Base-by-base conservation (phyloP, 371 early-diverging fungal species). In the Conidiobolus incongruus region DNA sequence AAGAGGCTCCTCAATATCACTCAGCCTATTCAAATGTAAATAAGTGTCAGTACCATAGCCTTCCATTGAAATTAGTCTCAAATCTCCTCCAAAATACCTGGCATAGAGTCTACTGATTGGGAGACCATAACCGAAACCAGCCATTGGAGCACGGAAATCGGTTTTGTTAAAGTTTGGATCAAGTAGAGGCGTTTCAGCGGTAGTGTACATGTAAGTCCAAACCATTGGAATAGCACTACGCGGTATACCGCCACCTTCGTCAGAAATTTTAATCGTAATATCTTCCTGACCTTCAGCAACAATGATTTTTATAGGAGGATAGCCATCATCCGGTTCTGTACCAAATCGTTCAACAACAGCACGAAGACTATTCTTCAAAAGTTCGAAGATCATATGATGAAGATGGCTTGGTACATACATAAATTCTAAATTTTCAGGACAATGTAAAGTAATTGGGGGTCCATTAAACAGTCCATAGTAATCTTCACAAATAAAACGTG, bases 141-240 rank as follows among this genome's bases (percentile, higher is more conserved):
- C 96, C 75, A 95, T 71, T 5, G 96, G 96, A 4, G 96, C 96
- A 55, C 81, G 77, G 52, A 89, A 92, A 53, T 93, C 94, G 15
- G 83, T 72, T 52, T 77, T 59, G 54, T 69, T 75, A 49, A 70
- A 79, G 15, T 74, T 79, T 2, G 84, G 85, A 38, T 89, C 90
- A 40, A 89, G 53, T 44, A 69, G 64, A 44, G 87, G 91, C 38
- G 79, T 68, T 51, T 82, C 70, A 17, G 94, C 96, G 0, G 96
- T 95, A 1, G 96, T 93, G 48, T 93, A 72, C 90, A 94, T 81
- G 58, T 92, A 92, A 11, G 92, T 88, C 91, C 90, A 92, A 35
- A 91, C 88, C 35, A 85, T 58, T 17, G 84, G 83, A 58, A 88
- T 78, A 28, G 75, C 86, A 38, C 81, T 75, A 38, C 92, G 59